These are phyloP conservation scores for Imleria badia DNA, from an alignment of 768 basidiomycete genomes.

Conservation along the genomic window DNA sequence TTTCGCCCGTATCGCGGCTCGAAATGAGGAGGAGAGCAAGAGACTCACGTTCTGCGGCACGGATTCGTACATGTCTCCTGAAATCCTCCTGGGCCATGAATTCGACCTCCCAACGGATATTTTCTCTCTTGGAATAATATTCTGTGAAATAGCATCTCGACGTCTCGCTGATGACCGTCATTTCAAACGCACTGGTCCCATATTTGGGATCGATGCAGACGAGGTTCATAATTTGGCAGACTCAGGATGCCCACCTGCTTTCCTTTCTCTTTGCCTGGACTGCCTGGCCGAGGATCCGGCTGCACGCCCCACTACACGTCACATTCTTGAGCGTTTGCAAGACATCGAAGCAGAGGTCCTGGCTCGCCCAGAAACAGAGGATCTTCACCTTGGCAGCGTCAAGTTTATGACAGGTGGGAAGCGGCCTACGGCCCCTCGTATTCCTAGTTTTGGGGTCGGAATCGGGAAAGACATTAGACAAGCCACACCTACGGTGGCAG, in stretches of 20 bases:
- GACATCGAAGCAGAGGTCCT: conserved; percentile 85
- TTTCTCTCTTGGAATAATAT: conserved; percentile 90
- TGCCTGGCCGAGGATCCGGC: conserved; percentile 69
- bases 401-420: conserved; percentile 74
- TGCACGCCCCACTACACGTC: conserved; percentile 70
- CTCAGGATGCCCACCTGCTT: conserved; percentile 73
- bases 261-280: conserved; percentile 74
- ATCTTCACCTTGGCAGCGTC: conserved; percentile 81
- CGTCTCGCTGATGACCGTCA: conserved; percentile 80
- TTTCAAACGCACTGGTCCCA: conserved; percentile 76
- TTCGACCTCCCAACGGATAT: conserved; percentile 95
- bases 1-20: conserved; percentile 90
- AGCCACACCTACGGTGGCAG: conserved; percentile 31
- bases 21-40: conserved; percentile 86
- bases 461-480: conserved; percentile 58
- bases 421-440: conserved; percentile 64
- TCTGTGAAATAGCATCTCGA: conserved; percentile 87
- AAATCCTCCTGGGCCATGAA: conserved; percentile 87
- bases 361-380: conserved; percentile 60
- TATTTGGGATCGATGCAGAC: conserved; percentile 71
- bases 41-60: conserved; percentile 87
- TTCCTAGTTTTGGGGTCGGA: conserved; percentile 83
- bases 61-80: conserved; percentile 96
- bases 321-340: conserved; percentile 76
- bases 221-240: conserved; percentile 72